These are phyloP conservation scores for Blastobotrys petasosporus DNA, from an alignment of 1,139 yeast species.

Conservation along the genomic window DNA sequence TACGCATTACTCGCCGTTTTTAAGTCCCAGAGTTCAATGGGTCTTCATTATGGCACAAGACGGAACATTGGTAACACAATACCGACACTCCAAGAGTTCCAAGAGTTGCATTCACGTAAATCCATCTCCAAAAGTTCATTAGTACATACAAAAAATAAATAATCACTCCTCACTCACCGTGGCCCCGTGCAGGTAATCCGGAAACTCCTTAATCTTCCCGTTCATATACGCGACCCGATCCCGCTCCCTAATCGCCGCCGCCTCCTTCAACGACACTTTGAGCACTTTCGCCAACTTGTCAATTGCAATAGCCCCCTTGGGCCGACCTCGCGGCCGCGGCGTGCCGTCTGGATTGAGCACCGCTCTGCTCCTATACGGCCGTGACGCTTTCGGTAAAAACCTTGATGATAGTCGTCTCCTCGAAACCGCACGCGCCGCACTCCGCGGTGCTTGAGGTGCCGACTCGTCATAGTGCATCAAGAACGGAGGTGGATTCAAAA, in stretches of 20 bases:
- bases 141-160: background rate
- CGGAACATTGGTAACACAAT: no score
- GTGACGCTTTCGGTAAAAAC: background rate
- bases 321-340: conserved; percentile 9
- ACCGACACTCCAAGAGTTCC: no score
- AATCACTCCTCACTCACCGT: background rate
- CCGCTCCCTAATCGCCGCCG: conserved; percentile 7
- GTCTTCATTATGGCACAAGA: no score
- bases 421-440: no score
- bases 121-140: no score
- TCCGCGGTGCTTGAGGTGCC: no score
- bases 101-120: no score
- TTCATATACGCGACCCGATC: conserved; percentile 7
- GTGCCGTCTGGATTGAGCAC: background rate
- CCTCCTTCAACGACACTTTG: conserved; percentile 9
- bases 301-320: conserved; percentile 11
- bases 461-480: no score
- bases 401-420: no score
- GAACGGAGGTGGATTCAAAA: conserved; percentile 6
- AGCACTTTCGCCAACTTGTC: conserved; percentile 7
- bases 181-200: background rate
- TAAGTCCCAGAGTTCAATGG: no score
- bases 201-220: conserved; percentile 2
- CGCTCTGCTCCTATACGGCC: background rate
- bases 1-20: no score